phyloP scores from a whole-genome alignment of 2,329 filamentous ascomycete genomes.

The Akanthomyces dipterigenus region DNA sequence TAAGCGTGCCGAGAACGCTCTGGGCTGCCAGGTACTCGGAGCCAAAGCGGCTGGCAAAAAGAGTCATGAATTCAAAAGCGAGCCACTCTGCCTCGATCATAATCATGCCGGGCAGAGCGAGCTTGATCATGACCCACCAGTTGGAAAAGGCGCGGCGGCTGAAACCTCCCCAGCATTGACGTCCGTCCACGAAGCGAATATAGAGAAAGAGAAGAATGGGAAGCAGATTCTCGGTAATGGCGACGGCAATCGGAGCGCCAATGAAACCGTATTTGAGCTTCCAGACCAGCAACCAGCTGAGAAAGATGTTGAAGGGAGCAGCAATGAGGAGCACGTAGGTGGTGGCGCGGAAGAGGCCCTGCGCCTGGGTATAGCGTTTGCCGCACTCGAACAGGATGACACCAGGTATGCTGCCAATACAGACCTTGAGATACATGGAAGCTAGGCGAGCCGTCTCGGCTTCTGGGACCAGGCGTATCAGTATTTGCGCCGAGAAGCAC shows the following conservation, averaged over 20 bases:
- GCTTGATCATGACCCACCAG: conserved; percentile 75
- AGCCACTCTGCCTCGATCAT: conserved; percentile 95
- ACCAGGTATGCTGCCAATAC: conserved; percentile 67
- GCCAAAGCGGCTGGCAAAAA: conserved; percentile 74
- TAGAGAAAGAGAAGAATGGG: conserved; percentile 73
- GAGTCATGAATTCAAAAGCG: conserved; percentile 83
- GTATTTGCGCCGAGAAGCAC: conserved; percentile 59
- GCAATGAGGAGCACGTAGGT: conserved; percentile 71
- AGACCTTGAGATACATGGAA: conserved; percentile 64
- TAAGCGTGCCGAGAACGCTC: conserved; percentile 72
- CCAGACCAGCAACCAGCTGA: conserved; percentile 79
- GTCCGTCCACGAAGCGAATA: conserved; percentile 65
- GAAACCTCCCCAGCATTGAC: conserved; percentile 80
- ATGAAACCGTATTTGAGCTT: conserved; percentile 62
- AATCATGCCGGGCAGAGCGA: conserved; percentile 81
- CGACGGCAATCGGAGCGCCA: conserved; percentile 75
- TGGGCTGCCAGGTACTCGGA: conserved; percentile 79
- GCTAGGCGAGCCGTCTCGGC: conserved; percentile 61
- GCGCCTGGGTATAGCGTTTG: conserved; percentile 76
- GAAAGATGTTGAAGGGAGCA: conserved; percentile 67
- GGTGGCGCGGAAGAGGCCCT: conserved; percentile 72
- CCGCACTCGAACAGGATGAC: conserved; percentile 71
- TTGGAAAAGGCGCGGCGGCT: conserved; percentile 62
- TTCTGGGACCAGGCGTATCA: conserved; percentile 41
- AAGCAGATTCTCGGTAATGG: conserved; percentile 70